phyloP scores from a whole-genome alignment of 73 alveolate species.

The Uronychia binucleata region DNA sequence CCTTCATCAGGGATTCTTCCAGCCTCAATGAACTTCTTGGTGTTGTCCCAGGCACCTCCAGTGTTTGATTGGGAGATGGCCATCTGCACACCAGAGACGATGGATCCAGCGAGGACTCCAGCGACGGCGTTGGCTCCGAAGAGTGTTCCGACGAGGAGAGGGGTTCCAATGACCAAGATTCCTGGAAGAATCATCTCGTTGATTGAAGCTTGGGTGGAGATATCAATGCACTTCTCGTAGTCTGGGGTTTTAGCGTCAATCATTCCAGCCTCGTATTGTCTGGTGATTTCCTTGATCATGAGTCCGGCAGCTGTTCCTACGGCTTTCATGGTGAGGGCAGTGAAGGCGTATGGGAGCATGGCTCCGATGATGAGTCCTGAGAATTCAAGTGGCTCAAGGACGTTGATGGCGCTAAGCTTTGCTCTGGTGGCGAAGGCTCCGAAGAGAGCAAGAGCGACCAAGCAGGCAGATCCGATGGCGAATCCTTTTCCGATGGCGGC shows the following conservation, averaged over 20 bases:
- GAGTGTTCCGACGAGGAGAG: conserved; percentile 71
- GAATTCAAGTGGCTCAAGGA: conserved; percentile 72
- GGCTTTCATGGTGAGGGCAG: conserved; percentile 78
- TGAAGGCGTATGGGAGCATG: conserved; percentile 88
- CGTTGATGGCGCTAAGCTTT: conserved; percentile 55
- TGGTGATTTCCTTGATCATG: conserved; percentile 88
- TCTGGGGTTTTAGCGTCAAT: conserved; percentile 79
- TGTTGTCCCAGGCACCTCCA: conserved; percentile 92
- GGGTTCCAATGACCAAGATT: conserved; percentile 68
- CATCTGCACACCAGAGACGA: conserved; percentile 84
- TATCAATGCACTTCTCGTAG: conserved; percentile 67
- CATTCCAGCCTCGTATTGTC: conserved; percentile 74
- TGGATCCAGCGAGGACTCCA: conserved; percentile 82
- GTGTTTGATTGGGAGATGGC: conserved; percentile 80
- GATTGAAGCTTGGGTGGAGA: conserved; percentile 78
- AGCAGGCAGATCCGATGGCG: conserved; percentile 98
- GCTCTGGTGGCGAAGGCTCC: conserved; percentile 90
- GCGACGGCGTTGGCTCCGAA: conserved; percentile 86
- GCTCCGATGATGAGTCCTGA: conserved; percentile 90
- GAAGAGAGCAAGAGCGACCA: conserved; percentile 94
- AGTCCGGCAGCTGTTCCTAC: conserved; percentile 84
- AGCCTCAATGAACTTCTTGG: conserved; percentile 47
- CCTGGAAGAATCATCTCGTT: conserved; percentile 85
- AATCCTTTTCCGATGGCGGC: conserved; percentile 98
- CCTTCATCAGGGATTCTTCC: conserved; percentile 54